phyloP scores from a whole-genome alignment of 1,284 basidiomycete species.

The Trichosporon ovoides region DNA sequence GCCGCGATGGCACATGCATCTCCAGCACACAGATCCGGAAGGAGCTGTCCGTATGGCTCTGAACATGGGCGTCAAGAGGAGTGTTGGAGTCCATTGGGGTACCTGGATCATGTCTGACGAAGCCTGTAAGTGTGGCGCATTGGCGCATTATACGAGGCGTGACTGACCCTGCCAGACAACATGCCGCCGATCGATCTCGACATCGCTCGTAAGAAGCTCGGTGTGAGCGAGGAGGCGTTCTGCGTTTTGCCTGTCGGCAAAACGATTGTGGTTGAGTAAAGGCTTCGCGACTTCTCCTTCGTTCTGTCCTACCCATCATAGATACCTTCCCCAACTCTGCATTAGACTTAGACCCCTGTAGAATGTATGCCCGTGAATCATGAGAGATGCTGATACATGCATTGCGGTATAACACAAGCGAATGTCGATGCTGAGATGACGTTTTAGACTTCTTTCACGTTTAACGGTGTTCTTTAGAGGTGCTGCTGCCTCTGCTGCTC shows the following conservation, averaged over 20 bases:
- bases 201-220: constrained; percentile 34
- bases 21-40: constrained; percentile 49
- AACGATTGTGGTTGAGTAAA: constrained; percentile 37
- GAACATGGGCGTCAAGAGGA: constrained; percentile 40
- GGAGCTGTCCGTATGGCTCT: constrained; percentile 48
- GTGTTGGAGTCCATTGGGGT: constrained; percentile 50
- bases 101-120: constrained; percentile 53
- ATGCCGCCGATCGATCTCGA: constrained; percentile 40
- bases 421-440: constrained; percentile 4
- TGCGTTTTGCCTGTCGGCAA: constrained; percentile 36
- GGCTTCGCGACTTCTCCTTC: background rate
- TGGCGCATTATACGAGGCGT: background rate
- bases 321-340: background rate
- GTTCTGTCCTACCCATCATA: background rate
- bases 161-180: constrained; percentile 29
- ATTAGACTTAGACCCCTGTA: constrained; percentile 6
- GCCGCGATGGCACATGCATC: constrained; percentile 48
- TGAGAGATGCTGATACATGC: constrained; percentile 7
- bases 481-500: constrained; percentile 53
- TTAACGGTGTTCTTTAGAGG: too few relatives aligned
- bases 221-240: constrained; percentile 33
- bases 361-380: constrained; percentile 3
- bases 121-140: constrained; percentile 31
- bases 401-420: constrained; percentile 4
- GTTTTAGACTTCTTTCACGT: background rate